Base-by-base conservation (phyloP, 257 asterid genomes). In the Plantago major region DNA sequence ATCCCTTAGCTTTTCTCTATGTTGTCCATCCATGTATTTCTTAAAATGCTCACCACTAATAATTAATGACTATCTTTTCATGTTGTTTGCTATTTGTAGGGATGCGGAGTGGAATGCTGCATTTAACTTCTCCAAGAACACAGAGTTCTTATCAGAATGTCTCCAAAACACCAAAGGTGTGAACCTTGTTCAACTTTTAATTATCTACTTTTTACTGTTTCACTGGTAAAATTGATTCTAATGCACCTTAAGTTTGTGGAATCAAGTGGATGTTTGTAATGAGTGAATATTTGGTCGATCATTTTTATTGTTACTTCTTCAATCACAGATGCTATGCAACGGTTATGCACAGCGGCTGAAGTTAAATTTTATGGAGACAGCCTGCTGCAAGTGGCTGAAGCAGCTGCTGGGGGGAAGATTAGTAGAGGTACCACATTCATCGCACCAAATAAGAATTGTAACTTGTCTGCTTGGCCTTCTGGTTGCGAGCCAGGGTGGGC, bases 401-500 rank as follows among this genome's bases (percentile, higher is more conserved):
- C 69, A 9, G 68, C 57, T 0, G 82, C 76, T 38, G 76, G 73
- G 28, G 7, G 80, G 4, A 65, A 45, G 68, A 60, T 70, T 46
- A 70, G 55, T 15, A 63, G 40, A 65, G 59, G 73, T 30, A 70
- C 51, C n/a, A 76, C 71, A 69, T 83, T 74, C 72, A 67, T 93
- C 26, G 73, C 67, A 59, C 97, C 96, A 8, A 93, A 93, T 78
- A 81, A 53, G 72, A 93, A 89, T 68, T 93, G 99, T 66, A 87
- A 93, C 75, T 67, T 93, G 67, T 17, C 94, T 45, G 75, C 95
- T 6, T 93, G 99, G 97, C 72, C 76, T 38, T 13, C 86, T 14
- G 99, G 97, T 7, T 93, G 99, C 45, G 99, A 93, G 76, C 91
- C 99, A 1, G 99, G 99, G n/a, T 93, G 99, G 99, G 77, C 96